These are phyloP conservation scores for Arthonia radiata DNA, from an alignment of 495 filamentous ascomycete species.

Conservation along the genomic window DNA sequence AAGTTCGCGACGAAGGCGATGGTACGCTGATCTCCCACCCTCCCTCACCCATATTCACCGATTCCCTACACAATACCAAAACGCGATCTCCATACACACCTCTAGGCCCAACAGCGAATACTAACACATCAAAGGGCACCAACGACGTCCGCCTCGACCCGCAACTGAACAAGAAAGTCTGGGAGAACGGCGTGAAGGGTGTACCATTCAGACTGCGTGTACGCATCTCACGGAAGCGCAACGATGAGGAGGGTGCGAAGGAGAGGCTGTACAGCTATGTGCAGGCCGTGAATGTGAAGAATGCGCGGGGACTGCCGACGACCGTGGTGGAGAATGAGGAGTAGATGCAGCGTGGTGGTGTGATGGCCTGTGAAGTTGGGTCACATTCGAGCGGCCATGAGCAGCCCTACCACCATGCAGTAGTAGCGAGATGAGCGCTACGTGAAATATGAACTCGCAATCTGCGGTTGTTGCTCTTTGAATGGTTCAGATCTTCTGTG, in stretches of 20 bases:
- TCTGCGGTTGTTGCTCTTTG: no score
- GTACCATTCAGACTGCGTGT: conserved; percentile 89
- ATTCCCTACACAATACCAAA: no score
- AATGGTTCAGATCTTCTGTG: no score
- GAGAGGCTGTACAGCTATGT: conserved; percentile 97
- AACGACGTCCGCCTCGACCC: conserved; percentile 93
- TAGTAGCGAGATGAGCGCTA: no score
- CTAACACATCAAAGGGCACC: conserved; percentile 45
- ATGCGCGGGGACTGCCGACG: conserved; percentile 87
- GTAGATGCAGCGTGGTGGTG: no score
- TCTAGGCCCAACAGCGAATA: background rate
- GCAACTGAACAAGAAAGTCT: conserved; percentile 99
- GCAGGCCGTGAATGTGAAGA: conserved; percentile 97
- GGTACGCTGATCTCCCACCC: conserved; percentile 33
- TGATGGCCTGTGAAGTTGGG: no score
- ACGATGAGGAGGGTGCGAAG: conserved; percentile 98
- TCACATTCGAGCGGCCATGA: no score
- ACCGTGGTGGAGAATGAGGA: conserved; percentile 44
- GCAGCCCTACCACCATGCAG: no score
- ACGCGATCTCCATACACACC: no score
- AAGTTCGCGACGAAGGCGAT: conserved; percentile 76
- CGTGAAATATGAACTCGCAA: no score
- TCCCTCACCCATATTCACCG: conserved; percentile 1
- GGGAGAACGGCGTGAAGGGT: conserved; percentile 96
- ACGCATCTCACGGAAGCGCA: conserved; percentile 96